A percentile compares a stretch with the other conserved stretches of the same genome.
These are phyloP conservation scores for Spathaspora sp. DNA, from an alignment of 1,139 yeast species.

Conservation along the genomic window DNA sequence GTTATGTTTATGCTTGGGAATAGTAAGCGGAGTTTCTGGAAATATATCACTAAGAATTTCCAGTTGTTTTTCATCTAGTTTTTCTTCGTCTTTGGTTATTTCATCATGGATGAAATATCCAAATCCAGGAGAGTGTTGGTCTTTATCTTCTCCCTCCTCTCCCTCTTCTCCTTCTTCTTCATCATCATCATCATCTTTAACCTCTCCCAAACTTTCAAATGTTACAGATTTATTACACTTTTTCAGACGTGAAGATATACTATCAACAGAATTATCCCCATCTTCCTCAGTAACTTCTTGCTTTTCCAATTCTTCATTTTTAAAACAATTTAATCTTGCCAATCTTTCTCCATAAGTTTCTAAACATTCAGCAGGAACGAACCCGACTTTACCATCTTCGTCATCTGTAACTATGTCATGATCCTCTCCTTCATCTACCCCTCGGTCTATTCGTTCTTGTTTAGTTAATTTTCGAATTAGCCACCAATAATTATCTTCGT, in stretches of 20 bases:
- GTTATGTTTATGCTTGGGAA: slow-evolving; percentile 25
- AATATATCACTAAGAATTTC: slow-evolving; percentile 48
- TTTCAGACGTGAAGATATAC: slow-evolving; percentile 1
- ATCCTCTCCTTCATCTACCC: slow-evolving; percentile 8
- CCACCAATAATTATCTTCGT: slow-evolving; percentile 97
- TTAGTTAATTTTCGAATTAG: slow-evolving; percentile 64
- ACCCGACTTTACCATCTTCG: slow-evolving; percentile 76
- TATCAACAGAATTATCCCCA: slow-evolving; percentile 3
- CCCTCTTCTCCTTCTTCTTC: slow-evolving; percentile 12
- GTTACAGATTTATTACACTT: slow-evolving; percentile 37
- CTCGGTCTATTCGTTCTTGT: slow-evolving; percentile 27
- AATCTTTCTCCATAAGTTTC: slow-evolving; percentile 90
- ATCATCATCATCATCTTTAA: slow-evolving; percentile 23
- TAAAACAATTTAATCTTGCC: slow-evolving; percentile 89
- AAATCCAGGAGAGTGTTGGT: background rate
- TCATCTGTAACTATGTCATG: slow-evolving; percentile 27
- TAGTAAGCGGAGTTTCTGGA: slow-evolving; percentile 40
- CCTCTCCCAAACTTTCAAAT: slow-evolving; percentile 37
- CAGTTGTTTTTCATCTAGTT: slow-evolving; percentile 25
- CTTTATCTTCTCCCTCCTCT: slow-evolving; percentile 3
- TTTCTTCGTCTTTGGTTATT: slow-evolving; percentile 17
- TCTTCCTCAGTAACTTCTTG: background rate
- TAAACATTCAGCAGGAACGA: slow-evolving; percentile 93
- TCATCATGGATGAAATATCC: slow-evolving; percentile 7
- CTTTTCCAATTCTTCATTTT: slow-evolving; percentile 72